These are phyloP conservation scores for Polymyxa betae DNA, from an alignment of 208 protist species.

Conservation along the genomic window DNA sequence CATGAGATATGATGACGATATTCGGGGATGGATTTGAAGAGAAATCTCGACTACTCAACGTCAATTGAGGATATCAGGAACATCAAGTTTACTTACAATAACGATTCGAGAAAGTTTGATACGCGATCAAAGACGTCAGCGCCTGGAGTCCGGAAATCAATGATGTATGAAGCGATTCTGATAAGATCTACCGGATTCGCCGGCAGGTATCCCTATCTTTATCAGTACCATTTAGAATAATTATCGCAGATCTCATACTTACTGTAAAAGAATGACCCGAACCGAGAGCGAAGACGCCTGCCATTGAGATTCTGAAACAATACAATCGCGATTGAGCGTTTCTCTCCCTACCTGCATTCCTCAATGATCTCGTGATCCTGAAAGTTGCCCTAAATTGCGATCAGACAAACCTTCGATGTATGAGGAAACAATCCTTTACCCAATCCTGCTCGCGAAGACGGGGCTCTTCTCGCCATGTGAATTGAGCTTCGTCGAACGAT, in stretches of 20 bases:
- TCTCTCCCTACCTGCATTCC: not conserved
- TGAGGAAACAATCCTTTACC: not conserved
- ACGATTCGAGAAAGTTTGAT: not conserved
- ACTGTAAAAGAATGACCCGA: constrained; percentile 42
- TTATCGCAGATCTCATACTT: not conserved
- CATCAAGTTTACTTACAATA: not conserved
- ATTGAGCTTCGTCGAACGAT: not conserved
- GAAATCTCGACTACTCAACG: not conserved
- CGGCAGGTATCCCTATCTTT: constrained; percentile 2
- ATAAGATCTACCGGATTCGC: not conserved
- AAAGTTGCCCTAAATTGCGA: constrained; percentile 31
- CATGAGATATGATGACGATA: constrained; percentile 28
- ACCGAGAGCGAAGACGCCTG: not conserved
- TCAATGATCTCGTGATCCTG: constrained; percentile 6
- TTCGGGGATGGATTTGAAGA: not conserved
- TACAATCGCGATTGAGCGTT: not conserved
- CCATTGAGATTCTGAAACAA: not conserved
- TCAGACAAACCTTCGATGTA: not conserved
- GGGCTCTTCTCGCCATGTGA: constrained; percentile 12
- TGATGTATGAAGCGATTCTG: not conserved
- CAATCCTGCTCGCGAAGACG: constrained; percentile 52
- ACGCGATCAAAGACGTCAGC: constrained; percentile 34
- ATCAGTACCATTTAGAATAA: not conserved
- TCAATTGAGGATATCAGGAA: not conserved
- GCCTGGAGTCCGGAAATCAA: not conserved